Evolutionary conservation across 495 filamentous ascomycete species (phyloP).

Genomic region (Xylaria scruposa): DNA sequence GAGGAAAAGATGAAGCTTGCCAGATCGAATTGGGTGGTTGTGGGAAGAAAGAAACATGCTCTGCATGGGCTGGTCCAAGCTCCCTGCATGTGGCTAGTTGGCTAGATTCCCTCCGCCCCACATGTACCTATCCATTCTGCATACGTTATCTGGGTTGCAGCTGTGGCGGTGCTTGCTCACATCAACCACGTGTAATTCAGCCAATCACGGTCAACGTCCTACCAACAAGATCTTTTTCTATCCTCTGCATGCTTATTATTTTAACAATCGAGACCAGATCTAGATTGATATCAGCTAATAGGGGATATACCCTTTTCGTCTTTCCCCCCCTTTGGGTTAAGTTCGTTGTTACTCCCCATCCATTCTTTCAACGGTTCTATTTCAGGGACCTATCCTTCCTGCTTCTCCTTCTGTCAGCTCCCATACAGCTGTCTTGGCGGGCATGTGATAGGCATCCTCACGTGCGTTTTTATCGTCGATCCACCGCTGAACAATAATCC

Average conservation of each 20-base stretch:
- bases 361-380: neutral
- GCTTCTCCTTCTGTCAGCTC: conserved; percentile 8
- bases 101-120: neutral
- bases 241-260: neutral
- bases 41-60: conserved; percentile 20
- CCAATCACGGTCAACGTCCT: conserved; percentile 15
- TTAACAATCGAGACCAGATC: neutral
- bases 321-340: neutral
- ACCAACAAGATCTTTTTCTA: conserved; percentile 17
- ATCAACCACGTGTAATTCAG: neutral
- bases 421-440: conserved; percentile 22
- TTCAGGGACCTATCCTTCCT: neutral
- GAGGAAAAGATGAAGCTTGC: conserved; percentile 22
- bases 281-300: neutral
- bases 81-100: conserved; percentile 21
- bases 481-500: neutral
- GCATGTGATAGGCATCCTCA: conserved; percentile 16
- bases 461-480: conserved; percentile 7
- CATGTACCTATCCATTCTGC: neutral
- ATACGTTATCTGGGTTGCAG: neutral
- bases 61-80: conserved; percentile 23
- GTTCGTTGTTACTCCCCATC: neutral
- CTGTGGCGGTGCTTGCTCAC: conserved; percentile 21
- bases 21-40: conserved; percentile 21
- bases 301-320: conserved; percentile 4